These are phyloP conservation scores for Syzygium oleosum DNA, from an alignment of 345 rosid genomes.

Conservation along the genomic window DNA sequence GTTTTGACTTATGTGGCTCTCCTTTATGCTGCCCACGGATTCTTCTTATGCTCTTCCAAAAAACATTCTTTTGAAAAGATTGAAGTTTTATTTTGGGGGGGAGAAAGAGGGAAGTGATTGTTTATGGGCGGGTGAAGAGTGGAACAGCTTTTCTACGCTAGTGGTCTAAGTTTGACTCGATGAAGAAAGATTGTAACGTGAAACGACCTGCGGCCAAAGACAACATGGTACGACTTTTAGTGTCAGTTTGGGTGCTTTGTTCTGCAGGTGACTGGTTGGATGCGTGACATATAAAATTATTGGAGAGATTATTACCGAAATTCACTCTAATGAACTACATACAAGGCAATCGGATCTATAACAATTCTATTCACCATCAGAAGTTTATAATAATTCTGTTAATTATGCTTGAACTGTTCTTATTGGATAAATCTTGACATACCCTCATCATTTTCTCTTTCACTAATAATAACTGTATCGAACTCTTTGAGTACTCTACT, in stretches of 20 bases:
- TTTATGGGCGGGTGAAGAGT: not conserved
- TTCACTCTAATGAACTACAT: not conserved
- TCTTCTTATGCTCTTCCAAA: conserved; percentile 36
- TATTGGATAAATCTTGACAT: not conserved
- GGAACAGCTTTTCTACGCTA: conserved; percentile 8
- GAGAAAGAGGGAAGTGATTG: not conserved
- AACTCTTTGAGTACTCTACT: not conserved
- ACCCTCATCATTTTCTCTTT: not conserved
- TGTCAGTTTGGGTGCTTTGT: not conserved
- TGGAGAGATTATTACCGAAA: not conserved
- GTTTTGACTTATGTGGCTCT: conserved; percentile 34
- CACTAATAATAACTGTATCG: not conserved
- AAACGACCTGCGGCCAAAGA: conserved; percentile 11
- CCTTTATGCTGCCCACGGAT: conserved; percentile 40
- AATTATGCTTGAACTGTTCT: too few species aligned
- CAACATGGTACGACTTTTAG: conserved; percentile 9
- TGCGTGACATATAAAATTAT: not conserved
- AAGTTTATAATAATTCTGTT: not conserved
- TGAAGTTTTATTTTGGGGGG: not conserved
- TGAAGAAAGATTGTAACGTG: not conserved
- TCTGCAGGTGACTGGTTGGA: not conserved
- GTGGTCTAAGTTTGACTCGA: not conserved
- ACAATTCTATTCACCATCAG: not conserved
- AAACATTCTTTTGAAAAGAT: not conserved
- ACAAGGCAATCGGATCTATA: not conserved